These are phyloP conservation scores for Colletotrichum lentis DNA, from an alignment of 2,329 filamentous ascomycete species.

Conservation along the genomic window DNA sequence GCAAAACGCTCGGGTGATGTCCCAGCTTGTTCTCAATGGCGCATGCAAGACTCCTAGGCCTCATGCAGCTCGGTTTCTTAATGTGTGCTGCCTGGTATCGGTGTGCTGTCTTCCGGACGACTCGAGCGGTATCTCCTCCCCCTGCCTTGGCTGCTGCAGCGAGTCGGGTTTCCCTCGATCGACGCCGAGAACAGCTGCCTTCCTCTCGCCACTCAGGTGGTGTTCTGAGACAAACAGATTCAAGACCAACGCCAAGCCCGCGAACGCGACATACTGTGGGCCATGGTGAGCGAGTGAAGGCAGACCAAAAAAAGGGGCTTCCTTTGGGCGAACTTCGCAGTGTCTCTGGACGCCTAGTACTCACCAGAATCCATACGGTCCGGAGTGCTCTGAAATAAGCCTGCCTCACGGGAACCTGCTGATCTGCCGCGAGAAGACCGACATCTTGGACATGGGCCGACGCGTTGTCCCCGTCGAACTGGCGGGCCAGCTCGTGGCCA, in stretches of 20 bases:
- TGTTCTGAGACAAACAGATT: constrained; percentile 18
- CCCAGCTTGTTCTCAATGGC: too few relatives aligned
- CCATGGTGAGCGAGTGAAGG: background rate
- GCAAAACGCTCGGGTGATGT: too few relatives aligned
- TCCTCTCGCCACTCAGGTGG: constrained; percentile 13
- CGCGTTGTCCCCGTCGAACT: constrained; percentile 65
- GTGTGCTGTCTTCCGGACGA: constrained; percentile 7
- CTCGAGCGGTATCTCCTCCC: constrained; percentile 16
- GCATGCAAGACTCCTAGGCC: too few relatives aligned
- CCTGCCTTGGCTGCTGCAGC: background rate
- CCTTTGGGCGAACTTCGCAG: background rate
- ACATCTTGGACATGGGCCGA: constrained; percentile 7
- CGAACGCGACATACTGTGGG: constrained; percentile 17
- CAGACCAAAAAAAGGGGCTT: background rate
- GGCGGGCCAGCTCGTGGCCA: constrained; percentile 56
- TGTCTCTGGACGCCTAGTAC: background rate
- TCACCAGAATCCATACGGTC: constrained; percentile 45
- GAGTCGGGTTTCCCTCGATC: background rate
- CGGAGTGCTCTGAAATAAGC: constrained; percentile 43
- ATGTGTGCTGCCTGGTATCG: background rate
- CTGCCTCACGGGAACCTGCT: constrained; percentile 40
- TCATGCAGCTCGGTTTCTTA: background rate
- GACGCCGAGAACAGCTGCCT: constrained; percentile 14
- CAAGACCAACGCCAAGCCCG: constrained; percentile 1
- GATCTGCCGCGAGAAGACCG: background rate